Percentiles rank a stretch among this genome's conserved stretches.
Evolutionary conservation across 805 yeast genomes (phyloP).

Genomic region (Millerozyma miso): DNA sequence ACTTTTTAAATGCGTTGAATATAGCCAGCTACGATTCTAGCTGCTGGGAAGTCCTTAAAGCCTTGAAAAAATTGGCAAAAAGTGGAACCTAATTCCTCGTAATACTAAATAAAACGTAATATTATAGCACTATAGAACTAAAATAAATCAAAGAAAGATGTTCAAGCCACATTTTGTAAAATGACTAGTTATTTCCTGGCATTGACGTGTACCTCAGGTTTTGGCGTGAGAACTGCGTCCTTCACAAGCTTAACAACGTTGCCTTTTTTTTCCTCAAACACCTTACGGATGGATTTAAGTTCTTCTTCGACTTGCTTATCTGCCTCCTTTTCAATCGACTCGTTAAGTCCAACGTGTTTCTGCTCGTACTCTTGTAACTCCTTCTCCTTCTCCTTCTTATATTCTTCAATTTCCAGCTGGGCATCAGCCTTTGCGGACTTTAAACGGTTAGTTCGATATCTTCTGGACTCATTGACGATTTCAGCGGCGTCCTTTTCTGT

Average conservation of each 20-base stretch:
- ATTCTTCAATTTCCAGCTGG: conserved; percentile 77
- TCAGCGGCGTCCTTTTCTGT: conserved; percentile 98
- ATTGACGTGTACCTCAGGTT: conserved; percentile 79
- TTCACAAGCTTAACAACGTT: conserved; percentile 73
- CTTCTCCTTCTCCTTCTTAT: conserved; percentile 76
- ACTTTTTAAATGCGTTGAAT: conserved; percentile 75
- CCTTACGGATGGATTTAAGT: conserved; percentile 60
- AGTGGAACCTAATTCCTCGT: conserved; percentile 16
- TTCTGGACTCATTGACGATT: conserved; percentile 89
- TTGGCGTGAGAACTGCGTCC: conserved; percentile 74
- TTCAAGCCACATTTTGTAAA: not conserved
- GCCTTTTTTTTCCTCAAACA: conserved; percentile 57
- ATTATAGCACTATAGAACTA: not conserved
- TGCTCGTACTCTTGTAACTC: conserved; percentile 73
- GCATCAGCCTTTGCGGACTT: conserved; percentile 96
- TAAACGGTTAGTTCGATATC: conserved; percentile 79
- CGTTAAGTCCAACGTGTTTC: conserved; percentile 72
- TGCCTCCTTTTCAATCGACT: conserved; percentile 74
- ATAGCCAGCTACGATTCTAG: conserved; percentile 79
- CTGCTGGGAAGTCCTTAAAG: conserved; percentile 55
- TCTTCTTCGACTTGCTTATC: conserved; percentile 69
- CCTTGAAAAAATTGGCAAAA: conserved; percentile 35
- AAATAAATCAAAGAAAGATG: not conserved
- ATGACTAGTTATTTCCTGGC: conserved; percentile 31
- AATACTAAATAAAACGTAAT: not conserved